Conservation (phyloP, 441 rosid genomes). For the Brassica balearica region DNA sequence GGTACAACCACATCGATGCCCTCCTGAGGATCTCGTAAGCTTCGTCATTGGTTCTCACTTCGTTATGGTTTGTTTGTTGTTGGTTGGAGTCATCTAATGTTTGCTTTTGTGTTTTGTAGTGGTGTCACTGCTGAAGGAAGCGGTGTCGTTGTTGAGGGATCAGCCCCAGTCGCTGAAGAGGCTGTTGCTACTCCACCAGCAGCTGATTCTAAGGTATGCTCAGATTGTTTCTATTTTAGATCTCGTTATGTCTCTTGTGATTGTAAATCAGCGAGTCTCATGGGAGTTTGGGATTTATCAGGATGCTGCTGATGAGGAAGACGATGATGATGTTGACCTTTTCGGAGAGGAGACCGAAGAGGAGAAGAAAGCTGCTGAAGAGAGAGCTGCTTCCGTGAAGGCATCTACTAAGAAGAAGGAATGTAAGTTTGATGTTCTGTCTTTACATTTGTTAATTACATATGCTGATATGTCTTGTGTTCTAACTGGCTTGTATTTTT, state of each 20-base stretch:
- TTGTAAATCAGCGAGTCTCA: neutral
- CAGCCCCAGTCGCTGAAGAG: slow-evolving; percentile 52
- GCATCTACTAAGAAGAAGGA: slow-evolving; percentile 86
- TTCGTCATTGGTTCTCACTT: neutral
- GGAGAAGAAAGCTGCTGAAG: slow-evolving; percentile 96
- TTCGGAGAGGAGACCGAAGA: slow-evolving; percentile 95
- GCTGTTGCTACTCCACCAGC: slow-evolving; percentile 74
- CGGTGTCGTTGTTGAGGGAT: slow-evolving; percentile 68
- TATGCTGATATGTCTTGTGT: neutral
- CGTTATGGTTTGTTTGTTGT: neutral
- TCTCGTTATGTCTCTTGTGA: neutral
- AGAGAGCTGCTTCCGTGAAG: slow-evolving; percentile 81
- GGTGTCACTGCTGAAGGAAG: slow-evolving; percentile 77
- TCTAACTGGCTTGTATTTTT: slow-evolving; percentile 3
- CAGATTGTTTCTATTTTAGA: neutral
- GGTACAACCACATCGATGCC: slow-evolving; percentile 87
- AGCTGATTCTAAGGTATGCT: slow-evolving; percentile 60
- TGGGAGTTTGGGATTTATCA: too few species aligned
- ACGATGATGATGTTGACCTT: slow-evolving; percentile 82
- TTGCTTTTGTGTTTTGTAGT: slow-evolving; percentile 40
- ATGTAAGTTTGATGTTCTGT: slow-evolving; percentile 50
- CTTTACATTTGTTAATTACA: neutral
- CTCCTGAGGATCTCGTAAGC: slow-evolving; percentile 95
- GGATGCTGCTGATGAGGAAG: slow-evolving; percentile 64
- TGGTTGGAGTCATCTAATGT: slow-evolving; percentile 10